These are phyloP conservation scores for Myxozyma udenii DNA, from an alignment of 805 yeast species.

Conservation along the genomic window DNA sequence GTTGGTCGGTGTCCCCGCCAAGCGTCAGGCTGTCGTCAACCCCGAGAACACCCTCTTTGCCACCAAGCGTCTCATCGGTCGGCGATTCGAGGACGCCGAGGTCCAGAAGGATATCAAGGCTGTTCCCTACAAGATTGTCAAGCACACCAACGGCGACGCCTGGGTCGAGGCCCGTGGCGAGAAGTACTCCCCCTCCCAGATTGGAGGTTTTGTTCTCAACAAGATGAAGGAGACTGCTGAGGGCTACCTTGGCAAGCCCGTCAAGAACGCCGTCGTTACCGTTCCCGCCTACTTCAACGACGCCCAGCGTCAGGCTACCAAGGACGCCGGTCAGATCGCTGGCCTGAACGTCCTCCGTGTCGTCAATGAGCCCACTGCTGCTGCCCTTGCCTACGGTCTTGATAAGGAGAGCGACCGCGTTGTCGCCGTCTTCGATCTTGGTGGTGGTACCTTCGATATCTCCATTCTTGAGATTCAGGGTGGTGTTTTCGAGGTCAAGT, in stretches of 20 bases:
- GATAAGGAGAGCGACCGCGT: slow-evolving; percentile 73
- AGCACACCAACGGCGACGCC: slow-evolving; percentile 91
- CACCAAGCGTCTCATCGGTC: slow-evolving; percentile 91
- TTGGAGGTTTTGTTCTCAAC: slow-evolving; percentile 89
- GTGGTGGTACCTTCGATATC: slow-evolving; percentile 99
- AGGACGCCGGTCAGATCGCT: slow-evolving; percentile 96
- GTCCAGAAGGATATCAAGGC: slow-evolving; percentile 84
- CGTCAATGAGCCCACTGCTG: slow-evolving; percentile 89
- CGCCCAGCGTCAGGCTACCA: slow-evolving; percentile 90
- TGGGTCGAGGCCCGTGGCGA: slow-evolving; percentile 91
- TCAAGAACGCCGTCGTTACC: slow-evolving; percentile 84
- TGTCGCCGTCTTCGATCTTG: slow-evolving; percentile 94
- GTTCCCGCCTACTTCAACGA: slow-evolving; percentile 90
- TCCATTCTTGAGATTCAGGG: slow-evolving; percentile 94
- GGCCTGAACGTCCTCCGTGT: slow-evolving; percentile 88
- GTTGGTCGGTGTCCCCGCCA: slow-evolving; percentile 90
- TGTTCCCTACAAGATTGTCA: slow-evolving; percentile 87
- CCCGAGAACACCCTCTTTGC: slow-evolving; percentile 92
- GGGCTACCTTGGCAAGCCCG: slow-evolving; percentile 81
- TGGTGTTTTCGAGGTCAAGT: slow-evolving; percentile 96
- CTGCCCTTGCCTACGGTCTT: slow-evolving; percentile 92
- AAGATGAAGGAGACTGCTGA: slow-evolving; percentile 99
- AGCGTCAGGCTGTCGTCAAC: slow-evolving; percentile 93
- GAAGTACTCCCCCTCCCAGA: slow-evolving; percentile 89
- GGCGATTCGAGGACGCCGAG: slow-evolving; percentile 84